Conservation (phyloP, 805 yeast genomes). For the Myxozyma mucilagina region DNA sequence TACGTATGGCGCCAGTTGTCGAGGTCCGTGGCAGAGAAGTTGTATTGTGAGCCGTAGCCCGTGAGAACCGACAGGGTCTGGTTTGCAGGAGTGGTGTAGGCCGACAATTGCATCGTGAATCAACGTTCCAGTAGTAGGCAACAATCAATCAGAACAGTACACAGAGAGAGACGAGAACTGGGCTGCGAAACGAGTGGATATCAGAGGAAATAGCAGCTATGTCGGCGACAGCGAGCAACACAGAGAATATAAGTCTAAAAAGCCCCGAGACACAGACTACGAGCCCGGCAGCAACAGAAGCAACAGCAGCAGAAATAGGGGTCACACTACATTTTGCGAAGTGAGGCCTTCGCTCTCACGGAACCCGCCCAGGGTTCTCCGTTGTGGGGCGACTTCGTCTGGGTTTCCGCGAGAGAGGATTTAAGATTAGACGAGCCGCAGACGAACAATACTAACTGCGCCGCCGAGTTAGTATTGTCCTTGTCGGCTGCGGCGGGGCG, state of each 20-base stretch:
- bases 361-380: too few species aligned
- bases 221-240: too few species aligned
- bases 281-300: too few species aligned
- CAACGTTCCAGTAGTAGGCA: not conserved
- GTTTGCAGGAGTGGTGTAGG: constrained; percentile 14
- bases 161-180: not conserved
- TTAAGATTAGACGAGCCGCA: not conserved
- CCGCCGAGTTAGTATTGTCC: not conserved
- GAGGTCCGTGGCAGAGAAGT: constrained; percentile 6
- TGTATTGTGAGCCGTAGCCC: constrained; percentile 4
- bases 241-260: too few species aligned
- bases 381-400: not conserved
- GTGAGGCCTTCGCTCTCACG: too few species aligned
- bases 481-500: not conserved
- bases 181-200: too few species aligned
- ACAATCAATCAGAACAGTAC: not conserved
- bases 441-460: not conserved
- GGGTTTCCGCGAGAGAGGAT: not conserved
- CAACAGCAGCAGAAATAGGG: too few species aligned
- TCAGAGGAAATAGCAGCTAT: too few species aligned
- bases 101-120: not conserved
- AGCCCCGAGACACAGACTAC: too few species aligned
- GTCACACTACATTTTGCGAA: too few species aligned
- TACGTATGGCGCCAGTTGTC: constrained; percentile 16
- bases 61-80: constrained; percentile 17